Evolutionary conservation across 371 early-diverging fungal genomes (phyloP).

Genomic region (Actinomucor elegans): DNA sequence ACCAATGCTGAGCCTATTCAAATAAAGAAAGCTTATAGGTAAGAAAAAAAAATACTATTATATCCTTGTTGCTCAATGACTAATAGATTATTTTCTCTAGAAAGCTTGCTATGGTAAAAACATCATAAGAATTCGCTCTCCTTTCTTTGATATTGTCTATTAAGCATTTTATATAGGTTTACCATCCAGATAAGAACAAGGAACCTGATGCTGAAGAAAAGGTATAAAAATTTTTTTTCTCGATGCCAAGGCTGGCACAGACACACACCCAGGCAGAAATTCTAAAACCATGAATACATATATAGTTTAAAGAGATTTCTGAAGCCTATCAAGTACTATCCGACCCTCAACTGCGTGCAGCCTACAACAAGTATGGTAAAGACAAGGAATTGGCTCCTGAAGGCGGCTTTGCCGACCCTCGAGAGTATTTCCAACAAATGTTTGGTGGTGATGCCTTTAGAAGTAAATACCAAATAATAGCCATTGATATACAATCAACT

Average conservation of each 20-base stretch:
- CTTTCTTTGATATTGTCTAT: not conserved
- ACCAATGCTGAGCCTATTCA: slow-evolving; percentile 78
- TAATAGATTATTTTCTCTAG: slow-evolving; percentile 14
- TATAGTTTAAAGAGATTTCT: slow-evolving; percentile 88
- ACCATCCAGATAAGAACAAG: slow-evolving; percentile 97
- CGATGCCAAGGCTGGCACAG: too few species aligned
- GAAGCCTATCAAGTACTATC: slow-evolving; percentile 94
- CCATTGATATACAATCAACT: too few species aligned
- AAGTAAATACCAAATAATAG: too few species aligned
- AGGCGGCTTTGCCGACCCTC: slow-evolving; percentile 83
- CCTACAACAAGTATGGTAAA: slow-evolving; percentile 88
- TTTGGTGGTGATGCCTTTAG: slow-evolving; percentile 94
- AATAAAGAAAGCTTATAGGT: slow-evolving; percentile 95
- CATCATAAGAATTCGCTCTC: not conserved
- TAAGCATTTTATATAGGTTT: slow-evolving; percentile 54
- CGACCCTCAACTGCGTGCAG: slow-evolving; percentile 84
- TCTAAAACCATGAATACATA: not conserved
- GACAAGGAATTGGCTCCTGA: slow-evolving; percentile 71
- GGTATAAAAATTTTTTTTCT: slow-evolving; percentile 36
- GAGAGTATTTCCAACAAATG: slow-evolving; percentile 90
- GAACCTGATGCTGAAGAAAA: slow-evolving; percentile 86
- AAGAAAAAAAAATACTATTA: slow-evolving; percentile 19
- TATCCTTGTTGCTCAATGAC: not conserved
- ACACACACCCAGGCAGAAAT: not conserved
- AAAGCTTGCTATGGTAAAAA: slow-evolving; percentile 46